Conservation (phyloP, 192 early-diverging fungal genomes). For the Podila clonocystis region DNA sequence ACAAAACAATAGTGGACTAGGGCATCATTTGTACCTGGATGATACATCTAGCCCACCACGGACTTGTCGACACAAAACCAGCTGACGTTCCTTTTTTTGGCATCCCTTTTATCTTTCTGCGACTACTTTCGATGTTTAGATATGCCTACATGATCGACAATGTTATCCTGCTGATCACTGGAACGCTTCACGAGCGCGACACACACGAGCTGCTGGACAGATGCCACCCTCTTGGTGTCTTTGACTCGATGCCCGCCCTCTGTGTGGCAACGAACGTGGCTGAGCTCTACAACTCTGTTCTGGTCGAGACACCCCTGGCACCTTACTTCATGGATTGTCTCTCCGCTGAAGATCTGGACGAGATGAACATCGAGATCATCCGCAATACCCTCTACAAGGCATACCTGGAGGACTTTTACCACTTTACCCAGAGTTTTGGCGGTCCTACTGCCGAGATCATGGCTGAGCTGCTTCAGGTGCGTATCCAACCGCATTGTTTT, state of each 20-base stretch:
- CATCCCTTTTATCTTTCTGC: no score
- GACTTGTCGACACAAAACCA: no score
- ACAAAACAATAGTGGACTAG: no score
- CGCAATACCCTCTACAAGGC: slow-evolving; percentile 99
- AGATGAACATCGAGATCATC: slow-evolving; percentile 99
- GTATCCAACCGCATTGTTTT: not conserved
- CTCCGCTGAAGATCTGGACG: slow-evolving; percentile 96
- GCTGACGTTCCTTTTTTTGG: no score
- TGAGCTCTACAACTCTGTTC: slow-evolving; percentile 95
- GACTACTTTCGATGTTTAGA: slow-evolving; percentile 55
- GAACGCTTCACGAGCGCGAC: slow-evolving; percentile 98
- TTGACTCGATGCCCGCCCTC: slow-evolving; percentile 98
- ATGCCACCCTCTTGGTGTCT: slow-evolving; percentile 98
- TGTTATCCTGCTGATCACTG: slow-evolving; percentile 96
- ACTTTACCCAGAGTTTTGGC: slow-evolving; percentile 77
- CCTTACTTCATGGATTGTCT: slow-evolving; percentile 98
- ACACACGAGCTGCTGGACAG: slow-evolving; percentile 96
- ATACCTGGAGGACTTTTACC: slow-evolving; percentile 98
- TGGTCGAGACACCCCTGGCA: slow-evolving; percentile 96
- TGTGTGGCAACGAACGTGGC: slow-evolving; percentile 96
- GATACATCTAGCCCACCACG: no score
- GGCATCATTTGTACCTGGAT: no score
- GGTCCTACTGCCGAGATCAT: slow-evolving; percentile 92
- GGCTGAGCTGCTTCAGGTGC: slow-evolving; percentile 89
- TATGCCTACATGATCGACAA: slow-evolving; percentile 99